phyloP scores from a whole-genome alignment of 2,329 filamentous ascomycete genomes.

The Fusarium sp. region DNA sequence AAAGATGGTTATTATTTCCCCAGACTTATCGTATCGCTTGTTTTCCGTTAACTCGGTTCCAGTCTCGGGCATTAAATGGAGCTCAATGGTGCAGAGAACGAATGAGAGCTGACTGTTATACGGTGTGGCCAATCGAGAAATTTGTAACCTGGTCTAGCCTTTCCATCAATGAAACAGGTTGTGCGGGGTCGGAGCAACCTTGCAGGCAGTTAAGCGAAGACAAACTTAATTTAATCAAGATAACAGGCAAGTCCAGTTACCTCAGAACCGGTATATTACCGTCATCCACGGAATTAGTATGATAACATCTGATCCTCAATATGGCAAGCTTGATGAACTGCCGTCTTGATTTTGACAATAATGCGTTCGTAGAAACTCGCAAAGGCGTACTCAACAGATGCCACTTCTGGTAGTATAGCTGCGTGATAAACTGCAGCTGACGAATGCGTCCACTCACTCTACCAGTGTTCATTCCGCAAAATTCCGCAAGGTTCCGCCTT shows the following conservation, averaged over 20 bases:
- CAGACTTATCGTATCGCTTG: not conserved
- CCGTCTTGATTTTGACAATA: not conserved
- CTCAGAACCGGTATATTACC: not conserved
- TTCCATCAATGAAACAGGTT: not conserved
- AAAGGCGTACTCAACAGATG: not conserved
- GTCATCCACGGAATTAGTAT: not conserved
- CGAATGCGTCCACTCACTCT: not conserved
- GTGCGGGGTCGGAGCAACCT: not conserved
- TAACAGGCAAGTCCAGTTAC: not conserved
- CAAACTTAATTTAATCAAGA: not conserved
- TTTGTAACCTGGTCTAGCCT: not conserved
- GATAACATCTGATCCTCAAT: not conserved
- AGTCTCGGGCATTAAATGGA: not conserved
- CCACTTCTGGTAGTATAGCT: not conserved
- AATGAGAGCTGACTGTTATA: not conserved
- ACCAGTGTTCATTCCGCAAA: not conserved
- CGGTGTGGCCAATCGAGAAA: not conserved
- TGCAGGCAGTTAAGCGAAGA: not conserved
- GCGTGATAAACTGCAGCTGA: not conserved
- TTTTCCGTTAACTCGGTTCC: not conserved
- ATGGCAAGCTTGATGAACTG: not conserved
- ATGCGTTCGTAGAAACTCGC: rapidly evolving
- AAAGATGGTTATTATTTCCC: not conserved
- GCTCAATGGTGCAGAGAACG: not conserved
- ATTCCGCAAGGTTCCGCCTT: not conserved